These are phyloP conservation scores for Stentor roeselii DNA, from an alignment of 73 alveolate species.

Conservation along the genomic window DNA sequence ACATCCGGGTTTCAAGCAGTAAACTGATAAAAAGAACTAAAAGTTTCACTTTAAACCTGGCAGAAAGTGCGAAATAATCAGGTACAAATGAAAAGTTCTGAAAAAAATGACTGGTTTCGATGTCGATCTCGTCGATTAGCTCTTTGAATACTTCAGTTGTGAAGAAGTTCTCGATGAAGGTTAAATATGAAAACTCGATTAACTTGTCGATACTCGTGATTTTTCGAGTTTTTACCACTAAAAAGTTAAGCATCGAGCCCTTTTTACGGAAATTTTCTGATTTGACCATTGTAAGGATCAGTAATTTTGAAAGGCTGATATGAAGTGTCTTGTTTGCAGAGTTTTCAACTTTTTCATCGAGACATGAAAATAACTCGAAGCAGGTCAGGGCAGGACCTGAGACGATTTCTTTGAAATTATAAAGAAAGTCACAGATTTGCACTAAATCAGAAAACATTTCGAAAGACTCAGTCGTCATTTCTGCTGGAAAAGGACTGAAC, in stretches of 20 bases:
- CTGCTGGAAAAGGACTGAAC: not conserved
- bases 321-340: not conserved
- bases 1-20: not conserved
- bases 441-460: not conserved
- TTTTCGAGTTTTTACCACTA: not conserved
- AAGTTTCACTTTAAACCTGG: not conserved
- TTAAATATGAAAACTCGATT: slow-evolving; percentile 2
- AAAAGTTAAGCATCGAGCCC: not conserved
- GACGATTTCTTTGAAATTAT: not conserved
- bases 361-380: not conserved
- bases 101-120: not conserved
- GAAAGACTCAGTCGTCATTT: not conserved
- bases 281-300: not conserved
- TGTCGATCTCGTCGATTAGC: not conserved
- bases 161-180: not conserved
- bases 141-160: not conserved
- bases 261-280: slow-evolving; percentile 7
- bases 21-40: not conserved
- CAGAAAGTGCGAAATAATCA: not conserved
- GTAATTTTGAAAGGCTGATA: not conserved
- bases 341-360: not conserved
- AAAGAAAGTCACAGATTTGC: not conserved
- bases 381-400: not conserved
- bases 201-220: not conserved
- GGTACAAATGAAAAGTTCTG: not conserved